A percentile compares a stretch with the other conserved stretches of the same genome.
phyloP scores from a whole-genome alignment of 1,139 yeast genomes.

The Diutina rugosa region DNA sequence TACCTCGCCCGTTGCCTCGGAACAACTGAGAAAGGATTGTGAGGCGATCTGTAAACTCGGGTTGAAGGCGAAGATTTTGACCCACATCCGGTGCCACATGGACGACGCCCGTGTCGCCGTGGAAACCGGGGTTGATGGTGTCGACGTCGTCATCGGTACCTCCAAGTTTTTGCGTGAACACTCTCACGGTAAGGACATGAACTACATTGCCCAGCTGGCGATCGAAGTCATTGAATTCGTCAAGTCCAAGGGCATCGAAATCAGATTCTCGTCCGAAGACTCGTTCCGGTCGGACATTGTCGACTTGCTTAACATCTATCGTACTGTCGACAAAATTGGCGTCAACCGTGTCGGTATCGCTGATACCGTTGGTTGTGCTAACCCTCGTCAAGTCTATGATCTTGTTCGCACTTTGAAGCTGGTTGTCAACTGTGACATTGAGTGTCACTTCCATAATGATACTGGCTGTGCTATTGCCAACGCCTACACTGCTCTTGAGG shows the following conservation, averaged over 20 bases:
- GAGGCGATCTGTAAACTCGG: constrained; percentile 98
- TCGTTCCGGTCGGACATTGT: constrained; percentile 96
- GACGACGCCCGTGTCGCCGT: constrained; percentile 97
- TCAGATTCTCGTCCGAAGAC: constrained; percentile 94
- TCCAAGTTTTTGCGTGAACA: constrained; percentile 90
- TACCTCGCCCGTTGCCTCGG: constrained; percentile 96
- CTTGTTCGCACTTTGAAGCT: constrained; percentile 86
- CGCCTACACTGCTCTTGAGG: constrained; percentile 96
- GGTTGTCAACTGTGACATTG: constrained; percentile 93
- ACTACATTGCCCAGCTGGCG: constrained; percentile 92
- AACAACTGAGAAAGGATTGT: constrained; percentile 86
- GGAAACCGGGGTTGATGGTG: constrained; percentile 97
- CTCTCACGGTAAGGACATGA: constrained; percentile 98
- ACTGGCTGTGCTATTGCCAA: constrained; percentile 99
- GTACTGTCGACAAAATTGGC: constrained; percentile 95
- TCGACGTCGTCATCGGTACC: constrained; percentile 96
- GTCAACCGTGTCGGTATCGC: constrained; percentile 99
- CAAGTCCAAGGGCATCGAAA: constrained; percentile 93
- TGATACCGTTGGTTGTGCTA: constrained; percentile 97
- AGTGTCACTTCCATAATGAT: constrained; percentile 98
- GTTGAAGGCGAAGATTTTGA: constrained; percentile 82
- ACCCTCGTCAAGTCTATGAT: constrained; percentile 97
- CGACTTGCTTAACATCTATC: constrained; percentile 86
- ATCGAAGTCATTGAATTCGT: constrained; percentile 95
- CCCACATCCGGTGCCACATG: constrained; percentile 96